phyloP scores from a whole-genome alignment of 495 filamentous ascomycete species.

The Lophiostoma macrostomum region DNA sequence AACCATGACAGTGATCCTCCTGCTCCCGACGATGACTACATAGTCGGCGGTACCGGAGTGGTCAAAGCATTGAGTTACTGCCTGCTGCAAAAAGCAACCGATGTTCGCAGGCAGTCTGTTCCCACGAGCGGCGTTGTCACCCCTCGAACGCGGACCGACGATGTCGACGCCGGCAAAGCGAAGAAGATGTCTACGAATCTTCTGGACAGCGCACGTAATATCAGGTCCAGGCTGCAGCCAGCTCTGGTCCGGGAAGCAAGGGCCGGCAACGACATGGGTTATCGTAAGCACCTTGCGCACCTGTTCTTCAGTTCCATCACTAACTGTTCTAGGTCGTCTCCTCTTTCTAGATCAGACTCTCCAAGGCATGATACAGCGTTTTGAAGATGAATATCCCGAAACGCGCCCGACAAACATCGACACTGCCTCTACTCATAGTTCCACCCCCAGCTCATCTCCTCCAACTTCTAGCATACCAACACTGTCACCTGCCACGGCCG shows the following conservation, averaged over 20 bases:
- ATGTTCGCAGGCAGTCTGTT: constrained; percentile 46
- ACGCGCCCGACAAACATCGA: constrained; percentile 49
- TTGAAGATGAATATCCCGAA: constrained; percentile 94
- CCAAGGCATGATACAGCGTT: constrained; percentile 85
- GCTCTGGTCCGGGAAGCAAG: constrained; percentile 75
- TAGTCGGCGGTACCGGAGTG: constrained; percentile 91
- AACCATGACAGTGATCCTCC: constrained; percentile 64
- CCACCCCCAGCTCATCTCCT: constrained; percentile 20
- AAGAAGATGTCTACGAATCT: constrained; percentile 91
- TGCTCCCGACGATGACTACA: constrained; percentile 88
- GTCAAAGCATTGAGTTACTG: constrained; percentile 87
- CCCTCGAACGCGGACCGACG: constrained; percentile 48
- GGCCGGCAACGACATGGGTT: constrained; percentile 64
- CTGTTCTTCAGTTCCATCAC: background rate
- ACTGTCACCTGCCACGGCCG: constrained; percentile 16
- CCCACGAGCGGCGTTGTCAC: constrained; percentile 55
- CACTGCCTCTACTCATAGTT: constrained; percentile 20
- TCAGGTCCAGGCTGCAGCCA: constrained; percentile 76
- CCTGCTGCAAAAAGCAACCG: constrained; percentile 68
- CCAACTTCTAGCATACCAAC: constrained; percentile 16
- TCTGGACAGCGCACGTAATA: constrained; percentile 79
- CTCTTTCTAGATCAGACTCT: constrained; percentile 88
- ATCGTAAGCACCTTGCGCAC: constrained; percentile 64
- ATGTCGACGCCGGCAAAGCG: constrained; percentile 60
- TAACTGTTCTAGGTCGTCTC: constrained; percentile 60